A percentile compares a stretch with the other conserved stretches of the same genome.
Evolutionary conservation across 2,329 filamentous ascomycete genomes (phyloP).

Genomic region (Curvularia sp.): DNA sequence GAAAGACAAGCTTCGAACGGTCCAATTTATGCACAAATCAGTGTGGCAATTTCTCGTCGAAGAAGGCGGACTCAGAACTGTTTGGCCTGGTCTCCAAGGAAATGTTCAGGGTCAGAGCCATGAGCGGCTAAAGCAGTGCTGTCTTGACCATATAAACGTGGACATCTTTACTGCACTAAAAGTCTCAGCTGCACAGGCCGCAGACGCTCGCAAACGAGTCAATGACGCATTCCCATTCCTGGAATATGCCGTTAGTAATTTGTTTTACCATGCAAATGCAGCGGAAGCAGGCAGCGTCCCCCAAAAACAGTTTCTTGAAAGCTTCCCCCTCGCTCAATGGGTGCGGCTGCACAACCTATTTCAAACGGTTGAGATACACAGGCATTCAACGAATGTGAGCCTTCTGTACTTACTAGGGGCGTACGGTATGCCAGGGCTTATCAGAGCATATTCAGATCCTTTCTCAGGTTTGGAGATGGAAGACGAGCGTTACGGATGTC

Average conservation of each 20-base stretch:
- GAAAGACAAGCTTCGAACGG: slow-evolving; percentile 19
- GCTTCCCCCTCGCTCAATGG: slow-evolving; percentile 42
- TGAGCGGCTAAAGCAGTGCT: slow-evolving; percentile 53
- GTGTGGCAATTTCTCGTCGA: slow-evolving; percentile 52
- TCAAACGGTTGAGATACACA: slow-evolving; percentile 33
- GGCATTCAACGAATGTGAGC: slow-evolving; percentile 20
- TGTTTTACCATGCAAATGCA: slow-evolving; percentile 54
- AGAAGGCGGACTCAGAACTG: slow-evolving; percentile 37
- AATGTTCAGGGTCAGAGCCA: slow-evolving; percentile 51
- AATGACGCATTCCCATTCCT: slow-evolving; percentile 55
- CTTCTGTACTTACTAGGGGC: slow-evolving; percentile 31
- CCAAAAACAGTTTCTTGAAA: slow-evolving; percentile 25
- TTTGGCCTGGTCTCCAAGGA: slow-evolving; percentile 44
- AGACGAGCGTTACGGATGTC: slow-evolving; percentile 43
- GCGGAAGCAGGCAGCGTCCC: slow-evolving; percentile 40
- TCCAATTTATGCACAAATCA: slow-evolving; percentile 44
- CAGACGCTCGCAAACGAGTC: slow-evolving; percentile 15
- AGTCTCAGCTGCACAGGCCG: slow-evolving; percentile 9
- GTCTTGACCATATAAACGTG: slow-evolving; percentile 51
- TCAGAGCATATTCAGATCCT: slow-evolving; percentile 26
- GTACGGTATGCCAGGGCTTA: slow-evolving; percentile 33
- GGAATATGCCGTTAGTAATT: slow-evolving; percentile 52
- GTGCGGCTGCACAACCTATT: slow-evolving; percentile 45
- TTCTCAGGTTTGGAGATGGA: slow-evolving; percentile 33
- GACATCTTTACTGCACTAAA: slow-evolving; percentile 21